Evolutionary conservation across 2,329 filamentous ascomycete genomes (phyloP).

Genomic region (Nemania sp.): DNA sequence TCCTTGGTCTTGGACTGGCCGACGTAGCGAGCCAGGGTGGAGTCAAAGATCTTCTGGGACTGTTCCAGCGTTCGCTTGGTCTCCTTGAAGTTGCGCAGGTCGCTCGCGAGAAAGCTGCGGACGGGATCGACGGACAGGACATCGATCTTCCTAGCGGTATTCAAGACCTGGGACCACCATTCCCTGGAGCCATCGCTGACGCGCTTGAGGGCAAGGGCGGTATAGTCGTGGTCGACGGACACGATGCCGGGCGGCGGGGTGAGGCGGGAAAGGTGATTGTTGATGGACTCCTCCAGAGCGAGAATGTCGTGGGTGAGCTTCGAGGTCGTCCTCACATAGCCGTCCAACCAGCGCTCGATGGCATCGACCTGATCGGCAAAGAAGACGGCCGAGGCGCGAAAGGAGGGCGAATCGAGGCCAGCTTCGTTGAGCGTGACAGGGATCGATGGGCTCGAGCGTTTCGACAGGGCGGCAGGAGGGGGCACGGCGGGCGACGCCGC

Average conservation of each 20-base stretch:
- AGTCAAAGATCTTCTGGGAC: slow-evolving; percentile 83
- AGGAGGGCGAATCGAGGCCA: slow-evolving; percentile 93
- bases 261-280: slow-evolving; percentile 74
- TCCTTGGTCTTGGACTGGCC: slow-evolving; percentile 92
- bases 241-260: slow-evolving; percentile 74
- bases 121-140: slow-evolving; percentile 79
- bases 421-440: slow-evolving; percentile 93
- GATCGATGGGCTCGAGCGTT: slow-evolving; percentile 49
- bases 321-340: slow-evolving; percentile 57
- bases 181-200: slow-evolving; percentile 86
- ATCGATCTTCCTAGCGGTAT: slow-evolving; percentile 78
- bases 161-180: slow-evolving; percentile 80
- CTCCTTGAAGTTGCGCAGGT: slow-evolving; percentile 87
- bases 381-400: slow-evolving; percentile 83
- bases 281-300: slow-evolving; percentile 78
- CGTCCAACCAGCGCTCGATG: slow-evolving; percentile 88
- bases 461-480: slow-evolving; percentile 26
- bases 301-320: slow-evolving; percentile 66
- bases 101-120: slow-evolving; percentile 73
- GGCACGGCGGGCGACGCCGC: slow-evolving; percentile 29
- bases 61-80: slow-evolving; percentile 74
- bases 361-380: slow-evolving; percentile 91
- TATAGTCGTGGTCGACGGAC: slow-evolving; percentile 95
- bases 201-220: slow-evolving; percentile 80
- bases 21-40: slow-evolving; percentile 78